phyloP scores from a whole-genome alignment of 2,329 filamentous ascomycete species.

The Fusarium dimerum region DNA sequence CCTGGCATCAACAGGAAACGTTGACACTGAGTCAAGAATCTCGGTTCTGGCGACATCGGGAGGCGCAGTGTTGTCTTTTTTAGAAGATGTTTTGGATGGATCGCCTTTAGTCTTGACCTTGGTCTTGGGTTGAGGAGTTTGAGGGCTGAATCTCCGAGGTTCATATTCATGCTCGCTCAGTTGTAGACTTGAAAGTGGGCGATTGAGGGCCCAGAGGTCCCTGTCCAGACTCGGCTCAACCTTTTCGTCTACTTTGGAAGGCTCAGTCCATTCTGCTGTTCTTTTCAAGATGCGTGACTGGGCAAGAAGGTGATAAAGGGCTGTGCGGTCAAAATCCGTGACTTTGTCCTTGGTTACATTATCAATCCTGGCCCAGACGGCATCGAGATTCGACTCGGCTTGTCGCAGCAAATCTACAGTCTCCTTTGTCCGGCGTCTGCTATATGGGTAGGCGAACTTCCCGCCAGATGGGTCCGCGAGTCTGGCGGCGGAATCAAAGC shows the following conservation, averaged over 20 bases:
- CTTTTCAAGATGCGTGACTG: slow-evolving; percentile 42
- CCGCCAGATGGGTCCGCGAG: slow-evolving; percentile 37
- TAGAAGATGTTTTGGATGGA: neutral
- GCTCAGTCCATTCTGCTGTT: slow-evolving; percentile 51
- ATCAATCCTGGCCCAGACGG: slow-evolving; percentile 12
- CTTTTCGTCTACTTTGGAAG: slow-evolving; percentile 12
- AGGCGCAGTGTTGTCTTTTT: neutral
- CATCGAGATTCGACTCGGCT: slow-evolving; percentile 46
- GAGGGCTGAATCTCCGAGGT: neutral
- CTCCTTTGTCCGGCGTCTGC: slow-evolving; percentile 47
- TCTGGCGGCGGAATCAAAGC: slow-evolving; percentile 8
- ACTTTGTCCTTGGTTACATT: slow-evolving; percentile 7
- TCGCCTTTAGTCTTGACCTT: slow-evolving; percentile 23
- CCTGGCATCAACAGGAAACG: slow-evolving; percentile 32
- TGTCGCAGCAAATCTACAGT: slow-evolving; percentile 44
- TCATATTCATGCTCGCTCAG: slow-evolving; percentile 3
- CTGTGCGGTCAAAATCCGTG: slow-evolving; percentile 24
- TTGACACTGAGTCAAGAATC: slow-evolving; percentile 3
- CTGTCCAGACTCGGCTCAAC: too few species aligned
- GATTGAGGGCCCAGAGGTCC: slow-evolving; percentile 7
- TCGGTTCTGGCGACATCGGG: neutral
- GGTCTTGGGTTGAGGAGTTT: slow-evolving; percentile 5
- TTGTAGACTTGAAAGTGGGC: slow-evolving; percentile 28
- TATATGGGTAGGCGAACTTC: slow-evolving; percentile 44
- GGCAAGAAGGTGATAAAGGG: slow-evolving; percentile 32